phyloP scores from a whole-genome alignment of 495 filamentous ascomycete genomes.

The Patellaria atrata region DNA sequence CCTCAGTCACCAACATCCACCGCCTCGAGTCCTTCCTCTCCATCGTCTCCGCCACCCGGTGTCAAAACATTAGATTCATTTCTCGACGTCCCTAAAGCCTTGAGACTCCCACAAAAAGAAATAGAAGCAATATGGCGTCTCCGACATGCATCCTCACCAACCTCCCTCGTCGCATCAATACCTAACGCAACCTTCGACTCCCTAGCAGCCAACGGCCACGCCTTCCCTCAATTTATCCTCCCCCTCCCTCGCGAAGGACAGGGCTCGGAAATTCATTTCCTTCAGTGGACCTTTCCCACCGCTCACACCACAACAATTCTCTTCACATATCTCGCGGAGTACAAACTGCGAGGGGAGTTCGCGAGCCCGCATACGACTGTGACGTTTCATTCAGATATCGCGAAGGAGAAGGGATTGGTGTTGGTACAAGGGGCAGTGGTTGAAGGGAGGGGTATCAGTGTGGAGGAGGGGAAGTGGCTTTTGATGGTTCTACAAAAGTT shows the following conservation, averaged over 20 bases:
- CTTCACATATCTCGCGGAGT: conserved; percentile 85
- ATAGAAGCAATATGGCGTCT: conserved; percentile 83
- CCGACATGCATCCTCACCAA: conserved; percentile 54
- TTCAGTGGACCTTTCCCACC: conserved; percentile 61
- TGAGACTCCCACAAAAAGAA: conserved; percentile 58
- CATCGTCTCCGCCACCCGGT: conserved; percentile 29
- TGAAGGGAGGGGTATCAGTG: conserved; percentile 59
- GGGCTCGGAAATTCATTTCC: conserved; percentile 72
- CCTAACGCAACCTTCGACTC: conserved; percentile 52
- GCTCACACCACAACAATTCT: conserved; percentile 63
- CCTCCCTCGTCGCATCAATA: conserved; percentile 69
- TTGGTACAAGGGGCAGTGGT: conserved; percentile 71
- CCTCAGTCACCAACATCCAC: conserved; percentile 20
- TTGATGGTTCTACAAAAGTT: conserved; percentile 93
- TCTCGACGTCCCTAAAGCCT: conserved; percentile 67
- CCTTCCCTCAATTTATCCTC: conserved; percentile 77
- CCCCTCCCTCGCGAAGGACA: conserved; percentile 54
- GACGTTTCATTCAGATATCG: conserved; percentile 75
- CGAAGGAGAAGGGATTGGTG: conserved; percentile 56
- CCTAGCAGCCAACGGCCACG: conserved; percentile 51
- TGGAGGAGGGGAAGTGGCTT: conserved; percentile 71
- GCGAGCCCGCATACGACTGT: conserved; percentile 84
- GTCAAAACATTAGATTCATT: conserved; percentile 72
- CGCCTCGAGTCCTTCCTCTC: conserved; percentile 21
- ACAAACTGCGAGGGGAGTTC: conserved; percentile 78